Percentiles rank a stretch among this genome's conserved stretches.
Conservation (phyloP, 768 basidiomycete genomes). For the Phaeolepiota aurea region DNA sequence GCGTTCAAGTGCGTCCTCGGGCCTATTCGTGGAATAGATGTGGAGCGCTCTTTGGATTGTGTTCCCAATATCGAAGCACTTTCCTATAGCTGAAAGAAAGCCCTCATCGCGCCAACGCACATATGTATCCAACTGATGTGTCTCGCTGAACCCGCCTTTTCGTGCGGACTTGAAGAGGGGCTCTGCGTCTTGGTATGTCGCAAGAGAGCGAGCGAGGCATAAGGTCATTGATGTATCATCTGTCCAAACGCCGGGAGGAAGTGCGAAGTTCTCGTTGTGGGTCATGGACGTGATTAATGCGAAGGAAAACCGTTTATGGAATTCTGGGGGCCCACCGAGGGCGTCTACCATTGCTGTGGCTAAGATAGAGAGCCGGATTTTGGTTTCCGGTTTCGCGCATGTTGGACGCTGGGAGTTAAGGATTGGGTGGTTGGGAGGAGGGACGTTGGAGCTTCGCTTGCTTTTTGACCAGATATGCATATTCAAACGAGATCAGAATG, state of each 20-base stretch:
- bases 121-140: slow-evolving; percentile 25
- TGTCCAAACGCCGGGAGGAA: slow-evolving; percentile 34
- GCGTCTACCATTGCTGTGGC: slow-evolving; percentile 36
- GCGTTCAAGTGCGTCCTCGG: slow-evolving; percentile 13
- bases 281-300: slow-evolving; percentile 24
- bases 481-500: too few species aligned
- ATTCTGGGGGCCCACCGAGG: slow-evolving; percentile 35
- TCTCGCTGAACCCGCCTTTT: slow-evolving; percentile 23
- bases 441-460: too few species aligned
- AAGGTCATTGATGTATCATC: slow-evolving; percentile 42
- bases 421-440: too few species aligned
- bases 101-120: slow-evolving; percentile 22
- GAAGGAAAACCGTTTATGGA: slow-evolving; percentile 28
- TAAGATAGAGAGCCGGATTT: slow-evolving; percentile 30
- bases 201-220: slow-evolving; percentile 32
- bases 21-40: slow-evolving; percentile 14
- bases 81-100: slow-evolving; percentile 22
- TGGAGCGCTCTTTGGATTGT: slow-evolving; percentile 24
- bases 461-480: too few species aligned
- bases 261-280: slow-evolving; percentile 27
- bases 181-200: slow-evolving; percentile 15
- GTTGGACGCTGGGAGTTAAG: slow-evolving; percentile 10
- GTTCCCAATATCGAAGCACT: slow-evolving; percentile 32
- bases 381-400: slow-evolving; percentile 19
- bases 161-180: slow-evolving; percentile 4